Percentiles rank a stretch among this genome's conserved stretches.
phyloP scores from a whole-genome alignment of 2,329 filamentous ascomycete species.

The Myriosclerotinia curreyana region DNA sequence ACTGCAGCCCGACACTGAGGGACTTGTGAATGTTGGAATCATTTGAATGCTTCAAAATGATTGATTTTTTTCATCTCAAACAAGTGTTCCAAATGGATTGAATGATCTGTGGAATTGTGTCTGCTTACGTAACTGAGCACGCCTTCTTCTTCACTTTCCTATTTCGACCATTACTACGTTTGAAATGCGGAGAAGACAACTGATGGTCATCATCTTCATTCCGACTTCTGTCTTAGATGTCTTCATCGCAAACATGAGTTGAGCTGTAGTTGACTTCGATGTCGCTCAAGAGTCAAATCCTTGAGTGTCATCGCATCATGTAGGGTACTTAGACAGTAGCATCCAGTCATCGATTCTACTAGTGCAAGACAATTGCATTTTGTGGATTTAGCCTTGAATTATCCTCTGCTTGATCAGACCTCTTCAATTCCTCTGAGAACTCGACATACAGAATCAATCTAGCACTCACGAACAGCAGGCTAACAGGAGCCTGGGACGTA shows the following conservation, averaged over 20 bases:
- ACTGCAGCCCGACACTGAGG: no score
- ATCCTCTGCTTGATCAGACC: neutral
- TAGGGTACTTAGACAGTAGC: neutral
- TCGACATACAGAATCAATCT: neutral
- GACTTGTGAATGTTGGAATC: no score
- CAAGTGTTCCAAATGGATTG: no score
- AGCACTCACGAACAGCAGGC: neutral
- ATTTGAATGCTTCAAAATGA: no score
- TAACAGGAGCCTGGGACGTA: neutral
- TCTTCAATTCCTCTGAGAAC: neutral
- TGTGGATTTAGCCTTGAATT: neutral
- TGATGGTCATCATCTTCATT: neutral
- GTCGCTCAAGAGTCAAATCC: neutral
- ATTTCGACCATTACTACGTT: conserved; percentile 4
- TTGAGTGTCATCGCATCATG: no score
- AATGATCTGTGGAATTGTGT: neutral
- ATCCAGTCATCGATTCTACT: neutral
- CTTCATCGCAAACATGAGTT: neutral
- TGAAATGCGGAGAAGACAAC: neutral
- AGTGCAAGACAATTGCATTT: neutral
- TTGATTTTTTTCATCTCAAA: no score
- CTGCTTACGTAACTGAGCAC: conserved; percentile 8
- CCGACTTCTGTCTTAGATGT: neutral
- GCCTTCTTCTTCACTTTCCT: conserved; percentile 9
- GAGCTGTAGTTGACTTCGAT: neutral